These are phyloP conservation scores for Lasiodiplodia gonubiensis DNA, from an alignment of 2,329 filamentous ascomycete species.

Conservation along the genomic window DNA sequence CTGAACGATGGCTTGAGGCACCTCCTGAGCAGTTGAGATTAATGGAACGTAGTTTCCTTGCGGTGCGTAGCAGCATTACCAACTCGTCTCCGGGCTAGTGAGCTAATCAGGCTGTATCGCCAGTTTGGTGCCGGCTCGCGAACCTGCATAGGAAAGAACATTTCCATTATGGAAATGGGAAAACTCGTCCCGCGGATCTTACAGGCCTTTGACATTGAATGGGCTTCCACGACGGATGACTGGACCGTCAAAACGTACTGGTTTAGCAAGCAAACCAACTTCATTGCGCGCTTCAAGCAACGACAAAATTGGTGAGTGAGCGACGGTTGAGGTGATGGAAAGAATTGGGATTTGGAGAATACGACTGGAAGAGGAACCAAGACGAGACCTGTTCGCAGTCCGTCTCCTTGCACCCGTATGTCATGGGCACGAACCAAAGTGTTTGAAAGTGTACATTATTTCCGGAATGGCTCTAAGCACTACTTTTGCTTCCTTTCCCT, in stretches of 20 bases:
- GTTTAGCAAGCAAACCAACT: slow-evolving; percentile 16
- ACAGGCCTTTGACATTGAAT: slow-evolving; percentile 32
- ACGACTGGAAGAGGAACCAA: too few species aligned
- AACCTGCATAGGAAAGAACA: slow-evolving; percentile 38
- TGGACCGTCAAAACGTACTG: slow-evolving; percentile 24
- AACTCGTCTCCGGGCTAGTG: not conserved
- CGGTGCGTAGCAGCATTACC: not conserved
- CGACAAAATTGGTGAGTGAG: too few species aligned
- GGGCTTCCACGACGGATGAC: slow-evolving; percentile 20
- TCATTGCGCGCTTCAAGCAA: slow-evolving; percentile 19
- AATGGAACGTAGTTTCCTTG: not conserved
- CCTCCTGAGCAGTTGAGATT: not conserved
- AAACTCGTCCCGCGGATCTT: slow-evolving; percentile 36
- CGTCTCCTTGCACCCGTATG: too few species aligned
- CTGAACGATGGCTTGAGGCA: slow-evolving; percentile 47
- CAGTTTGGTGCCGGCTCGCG: slow-evolving; percentile 35
- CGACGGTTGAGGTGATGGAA: too few species aligned
- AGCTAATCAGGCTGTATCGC: not conserved
- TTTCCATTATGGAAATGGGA: slow-evolving; percentile 34
- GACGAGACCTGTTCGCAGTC: too few species aligned
- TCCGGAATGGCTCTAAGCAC: too few species aligned
- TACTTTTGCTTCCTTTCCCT: not conserved
- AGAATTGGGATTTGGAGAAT: too few species aligned
- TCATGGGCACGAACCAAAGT: too few species aligned
- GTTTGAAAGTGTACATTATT: too few species aligned